phyloP scores from a whole-genome alignment of 345 rosid genomes.

The Ceriops tagal region DNA sequence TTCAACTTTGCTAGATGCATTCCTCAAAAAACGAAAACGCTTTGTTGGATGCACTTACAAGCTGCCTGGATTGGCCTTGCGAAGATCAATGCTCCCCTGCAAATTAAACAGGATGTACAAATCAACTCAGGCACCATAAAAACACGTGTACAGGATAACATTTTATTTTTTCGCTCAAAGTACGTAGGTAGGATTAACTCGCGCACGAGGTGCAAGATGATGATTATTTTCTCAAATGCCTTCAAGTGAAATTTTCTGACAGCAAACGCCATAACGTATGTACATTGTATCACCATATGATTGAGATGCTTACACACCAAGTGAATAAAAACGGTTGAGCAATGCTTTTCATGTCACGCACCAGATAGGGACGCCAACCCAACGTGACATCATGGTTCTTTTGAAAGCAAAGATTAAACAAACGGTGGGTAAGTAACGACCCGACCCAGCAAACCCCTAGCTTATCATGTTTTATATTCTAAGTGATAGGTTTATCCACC shows the following conservation, averaged over 20 bases:
- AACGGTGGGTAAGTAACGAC: not conserved
- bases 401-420: constrained; percentile 1
- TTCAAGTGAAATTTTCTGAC: not conserved
- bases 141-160: too few relatives aligned
- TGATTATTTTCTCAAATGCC: not conserved
- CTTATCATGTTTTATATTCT: not conserved
- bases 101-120: too few relatives aligned
- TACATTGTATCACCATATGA: not conserved
- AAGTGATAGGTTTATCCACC: not conserved
- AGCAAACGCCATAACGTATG: not conserved
- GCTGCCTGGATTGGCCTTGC: too few relatives aligned
- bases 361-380: not conserved
- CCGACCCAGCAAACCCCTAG: not conserved
- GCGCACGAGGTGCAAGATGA: too few relatives aligned
- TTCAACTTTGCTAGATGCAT: too few relatives aligned
- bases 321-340: constrained; percentile 3
- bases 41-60: too few relatives aligned
- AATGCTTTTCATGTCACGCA: constrained; percentile 15
- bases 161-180: too few relatives aligned
- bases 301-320: not conserved
- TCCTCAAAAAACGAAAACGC: too few relatives aligned
- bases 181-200: too few relatives aligned
- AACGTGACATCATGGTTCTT: not conserved
- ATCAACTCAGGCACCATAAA: too few relatives aligned
- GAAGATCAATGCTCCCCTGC: too few relatives aligned